These are phyloP conservation scores for Podospora sp. DNA, from an alignment of 495 filamentous ascomycete species.

Conservation along the genomic window DNA sequence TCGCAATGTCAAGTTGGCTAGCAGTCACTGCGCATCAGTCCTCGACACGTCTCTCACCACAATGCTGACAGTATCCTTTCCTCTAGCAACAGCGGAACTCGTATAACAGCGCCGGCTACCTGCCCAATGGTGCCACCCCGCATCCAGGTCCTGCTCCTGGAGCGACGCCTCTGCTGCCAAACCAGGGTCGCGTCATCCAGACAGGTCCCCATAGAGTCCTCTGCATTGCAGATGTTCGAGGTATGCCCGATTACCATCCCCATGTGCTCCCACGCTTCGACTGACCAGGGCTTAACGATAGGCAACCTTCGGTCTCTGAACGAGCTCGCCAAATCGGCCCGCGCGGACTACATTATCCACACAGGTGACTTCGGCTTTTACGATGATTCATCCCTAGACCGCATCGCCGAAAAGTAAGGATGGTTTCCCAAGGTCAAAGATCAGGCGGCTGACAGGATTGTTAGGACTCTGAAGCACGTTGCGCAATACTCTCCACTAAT, in stretches of 20 bases:
- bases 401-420: slow-evolving; percentile 97
- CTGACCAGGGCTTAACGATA: slow-evolving; percentile 41
- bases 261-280: neutral
- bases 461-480: slow-evolving; percentile 94
- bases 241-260: slow-evolving; percentile 51
- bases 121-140: slow-evolving; percentile 56
- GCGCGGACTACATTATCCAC: slow-evolving; percentile 95
- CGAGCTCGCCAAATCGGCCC: slow-evolving; percentile 89
- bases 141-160: slow-evolving; percentile 52
- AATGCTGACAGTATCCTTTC: slow-evolving; percentile 31
- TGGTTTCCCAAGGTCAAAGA: neutral
- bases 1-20: neutral
- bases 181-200: slow-evolving; percentile 73
- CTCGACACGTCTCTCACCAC: slow-evolving; percentile 8
- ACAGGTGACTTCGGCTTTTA: slow-evolving; percentile 99
- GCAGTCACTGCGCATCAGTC: neutral
- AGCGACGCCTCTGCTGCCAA: slow-evolving; percentile 58
- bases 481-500: slow-evolving; percentile 97
- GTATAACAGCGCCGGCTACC: slow-evolving; percentile 51
- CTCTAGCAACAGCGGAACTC: slow-evolving; percentile 45
- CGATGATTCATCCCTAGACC: slow-evolving; percentile 91
- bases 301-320: slow-evolving; percentile 95
- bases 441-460: neutral
- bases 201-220: slow-evolving; percentile 82
- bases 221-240: slow-evolving; percentile 97